Percentiles rank a stretch among this genome's conserved stretches.
Evolutionary conservation across 1,284 basidiomycete genomes (phyloP).

Genomic region (Bondarzewia mesenterica): DNA sequence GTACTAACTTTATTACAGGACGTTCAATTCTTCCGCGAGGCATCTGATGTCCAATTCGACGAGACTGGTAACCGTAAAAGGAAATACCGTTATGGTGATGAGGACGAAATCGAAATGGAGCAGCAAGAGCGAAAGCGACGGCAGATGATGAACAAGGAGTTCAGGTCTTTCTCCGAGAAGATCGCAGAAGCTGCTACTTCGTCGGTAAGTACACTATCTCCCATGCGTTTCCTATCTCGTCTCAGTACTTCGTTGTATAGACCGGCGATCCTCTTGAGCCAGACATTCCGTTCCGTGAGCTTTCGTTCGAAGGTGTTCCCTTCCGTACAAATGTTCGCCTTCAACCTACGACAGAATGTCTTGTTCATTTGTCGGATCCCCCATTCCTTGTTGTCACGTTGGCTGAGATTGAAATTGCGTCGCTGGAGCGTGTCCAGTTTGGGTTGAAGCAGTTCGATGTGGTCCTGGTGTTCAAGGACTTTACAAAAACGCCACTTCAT

Average conservation of each 20-base stretch:
- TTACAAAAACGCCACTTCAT: conserved; percentile 85
- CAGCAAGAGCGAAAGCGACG: conserved; percentile 92
- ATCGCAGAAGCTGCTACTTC: conserved; percentile 79
- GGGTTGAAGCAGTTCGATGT: conserved; percentile 97
- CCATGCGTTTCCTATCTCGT: too few relatives aligned
- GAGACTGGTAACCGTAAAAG: conserved; percentile 99
- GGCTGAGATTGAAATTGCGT: conserved; percentile 92
- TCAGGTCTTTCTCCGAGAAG: conserved; percentile 91
- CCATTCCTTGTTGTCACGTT: conserved; percentile 97
- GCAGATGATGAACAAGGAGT: conserved; percentile 89
- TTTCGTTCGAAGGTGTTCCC: conserved; percentile 96
- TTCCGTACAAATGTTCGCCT: conserved; percentile 92
- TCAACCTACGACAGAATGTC: conserved; percentile 95
- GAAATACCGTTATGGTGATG: conserved; percentile 95
- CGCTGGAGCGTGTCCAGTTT: conserved; percentile 95
- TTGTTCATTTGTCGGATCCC: conserved; percentile 92
- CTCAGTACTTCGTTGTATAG: conserved; percentile 24
- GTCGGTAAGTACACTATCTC: conserved; percentile 63
- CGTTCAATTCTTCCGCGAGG: conserved; percentile 98
- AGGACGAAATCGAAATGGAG: conserved; percentile 99
- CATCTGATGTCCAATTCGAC: conserved; percentile 96
- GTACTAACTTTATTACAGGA: conserved; percentile 47
- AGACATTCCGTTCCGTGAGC: conserved; percentile 95
- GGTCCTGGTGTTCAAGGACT: conserved; percentile 95
- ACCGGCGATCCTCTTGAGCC: conserved; percentile 83